Percentiles rank a stretch among this genome's conserved stretches.
phyloP scores from a whole-genome alignment of 2,329 filamentous ascomycete genomes.

The Didymella arachidicola region DNA sequence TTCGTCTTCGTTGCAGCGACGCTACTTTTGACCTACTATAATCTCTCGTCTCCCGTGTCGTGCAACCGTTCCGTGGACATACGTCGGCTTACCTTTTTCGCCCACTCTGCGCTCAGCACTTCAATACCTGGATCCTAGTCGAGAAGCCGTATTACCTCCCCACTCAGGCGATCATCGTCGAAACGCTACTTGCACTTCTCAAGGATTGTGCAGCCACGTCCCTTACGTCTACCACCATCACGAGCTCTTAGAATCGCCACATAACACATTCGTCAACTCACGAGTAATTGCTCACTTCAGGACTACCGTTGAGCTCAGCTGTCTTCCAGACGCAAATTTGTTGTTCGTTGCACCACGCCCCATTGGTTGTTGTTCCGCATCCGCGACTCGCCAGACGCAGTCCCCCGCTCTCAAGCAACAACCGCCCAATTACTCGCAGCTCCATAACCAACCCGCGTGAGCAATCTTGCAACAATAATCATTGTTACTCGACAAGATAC shows the following conservation, averaged over 20 bases:
- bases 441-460: slow-evolving; percentile 37
- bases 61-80: slow-evolving; percentile 35
- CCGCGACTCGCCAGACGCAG: slow-evolving; percentile 47
- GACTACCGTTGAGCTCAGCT: slow-evolving; percentile 26
- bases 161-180: slow-evolving; percentile 45
- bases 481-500: slow-evolving; percentile 18
- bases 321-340: slow-evolving; percentile 36
- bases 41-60: slow-evolving; percentile 43
- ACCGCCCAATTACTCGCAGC: slow-evolving; percentile 43
- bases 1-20: slow-evolving; percentile 40
- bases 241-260: slow-evolving; percentile 26
- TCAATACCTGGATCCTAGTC: slow-evolving; percentile 43
- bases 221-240: slow-evolving; percentile 29
- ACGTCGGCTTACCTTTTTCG: slow-evolving; percentile 28
- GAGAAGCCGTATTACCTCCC: slow-evolving; percentile 46
- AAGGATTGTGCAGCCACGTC: slow-evolving; percentile 33
- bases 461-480: slow-evolving; percentile 29
- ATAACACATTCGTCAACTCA: slow-evolving; percentile 14
- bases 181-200: slow-evolving; percentile 32
- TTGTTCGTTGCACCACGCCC: slow-evolving; percentile 35
- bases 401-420: slow-evolving; percentile 46
- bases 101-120: slow-evolving; percentile 39
- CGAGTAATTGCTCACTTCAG: slow-evolving; percentile 24
- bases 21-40: slow-evolving; percentile 46
- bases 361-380: slow-evolving; percentile 41